Evolutionary conservation across 1,139 yeast species (phyloP).

Genomic region (Taphrina betulina): DNA sequence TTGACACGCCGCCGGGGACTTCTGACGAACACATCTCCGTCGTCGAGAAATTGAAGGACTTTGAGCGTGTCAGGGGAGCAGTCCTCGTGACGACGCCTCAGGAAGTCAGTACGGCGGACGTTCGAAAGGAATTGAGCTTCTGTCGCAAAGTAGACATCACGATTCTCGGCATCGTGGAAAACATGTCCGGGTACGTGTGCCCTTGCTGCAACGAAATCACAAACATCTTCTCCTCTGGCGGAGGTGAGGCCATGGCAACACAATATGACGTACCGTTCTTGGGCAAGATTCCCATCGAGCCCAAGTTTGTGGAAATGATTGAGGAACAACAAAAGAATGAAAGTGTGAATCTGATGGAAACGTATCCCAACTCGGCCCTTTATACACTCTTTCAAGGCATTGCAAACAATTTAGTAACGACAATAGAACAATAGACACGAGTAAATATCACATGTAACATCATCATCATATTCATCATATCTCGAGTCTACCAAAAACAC

Average conservation of each 20-base stretch:
- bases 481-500: no score
- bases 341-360: slow-evolving; percentile 2
- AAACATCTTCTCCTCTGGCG: slow-evolving; percentile 87
- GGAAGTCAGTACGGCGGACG: slow-evolving; percentile 87
- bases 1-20: slow-evolving; percentile 99
- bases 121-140: slow-evolving; percentile 87
- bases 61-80: slow-evolving; percentile 55
- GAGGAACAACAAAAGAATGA: slow-evolving; percentile 27
- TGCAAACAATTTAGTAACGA: neutral
- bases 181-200: slow-evolving; percentile 95
- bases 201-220: slow-evolving; percentile 88
- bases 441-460: neutral
- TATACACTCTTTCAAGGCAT: slow-evolving; percentile 10
- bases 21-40: slow-evolving; percentile 97
- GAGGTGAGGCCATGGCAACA: slow-evolving; percentile 73
- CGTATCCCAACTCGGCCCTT: slow-evolving; percentile 20
- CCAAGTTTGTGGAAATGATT: slow-evolving; percentile 59
- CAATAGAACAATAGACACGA: neutral
- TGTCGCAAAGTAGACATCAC: slow-evolving; percentile 81
- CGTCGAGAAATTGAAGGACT: slow-evolving; percentile 69
- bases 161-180: slow-evolving; percentile 85
- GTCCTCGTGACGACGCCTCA: slow-evolving; percentile 96
- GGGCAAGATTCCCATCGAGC: slow-evolving; percentile 91
- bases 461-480: no score
- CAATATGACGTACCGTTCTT: slow-evolving; percentile 63